These are phyloP conservation scores for Boletus huronensis DNA, from an alignment of 768 basidiomycete genomes.

Conservation along the genomic window DNA sequence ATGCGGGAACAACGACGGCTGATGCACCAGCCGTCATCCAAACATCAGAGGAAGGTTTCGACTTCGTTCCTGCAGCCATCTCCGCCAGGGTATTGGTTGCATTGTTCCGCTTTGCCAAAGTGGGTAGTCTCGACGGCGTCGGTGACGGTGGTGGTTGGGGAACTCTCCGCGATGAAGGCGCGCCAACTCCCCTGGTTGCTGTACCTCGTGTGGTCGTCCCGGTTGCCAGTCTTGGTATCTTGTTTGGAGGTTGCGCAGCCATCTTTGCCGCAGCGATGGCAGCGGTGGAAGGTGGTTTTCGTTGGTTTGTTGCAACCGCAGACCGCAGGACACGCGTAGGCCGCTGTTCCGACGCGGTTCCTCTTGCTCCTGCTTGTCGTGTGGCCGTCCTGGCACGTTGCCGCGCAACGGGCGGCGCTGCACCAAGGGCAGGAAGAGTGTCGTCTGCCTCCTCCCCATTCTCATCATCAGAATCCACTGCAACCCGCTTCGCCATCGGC, in stretches of 20 bases:
- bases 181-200: conserved; percentile 32
- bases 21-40: conserved; percentile 76
- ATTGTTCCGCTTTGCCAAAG: conserved; percentile 56
- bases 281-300: conserved; percentile 45
- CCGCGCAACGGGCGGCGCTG: conserved; percentile 39
- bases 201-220: conserved; percentile 51
- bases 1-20: conserved; percentile 67
- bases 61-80: conserved; percentile 39
- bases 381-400: conserved; percentile 37
- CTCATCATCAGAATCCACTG: conserved; percentile 67
- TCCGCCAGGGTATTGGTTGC: conserved; percentile 47
- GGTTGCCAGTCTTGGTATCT: conserved; percentile 62
- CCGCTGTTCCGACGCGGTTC: conserved; percentile 66
- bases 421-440: conserved; percentile 58
- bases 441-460: conserved; percentile 54
- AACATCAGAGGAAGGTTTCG: conserved; percentile 45
- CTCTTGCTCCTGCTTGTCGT: conserved; percentile 41
- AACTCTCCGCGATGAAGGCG: conserved; percentile 35
- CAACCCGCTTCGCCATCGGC: conserved; percentile 68
- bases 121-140: conserved; percentile 74
- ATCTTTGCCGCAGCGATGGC: conserved; percentile 37
- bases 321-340: conserved; percentile 74
- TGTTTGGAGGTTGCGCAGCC: conserved; percentile 54
- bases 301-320: conserved; percentile 51
- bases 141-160: conserved; percentile 57